Evolutionary conservation across 2,329 filamentous ascomycete species (phyloP).

Genomic region (Pseudogymnoascus sp.): DNA sequence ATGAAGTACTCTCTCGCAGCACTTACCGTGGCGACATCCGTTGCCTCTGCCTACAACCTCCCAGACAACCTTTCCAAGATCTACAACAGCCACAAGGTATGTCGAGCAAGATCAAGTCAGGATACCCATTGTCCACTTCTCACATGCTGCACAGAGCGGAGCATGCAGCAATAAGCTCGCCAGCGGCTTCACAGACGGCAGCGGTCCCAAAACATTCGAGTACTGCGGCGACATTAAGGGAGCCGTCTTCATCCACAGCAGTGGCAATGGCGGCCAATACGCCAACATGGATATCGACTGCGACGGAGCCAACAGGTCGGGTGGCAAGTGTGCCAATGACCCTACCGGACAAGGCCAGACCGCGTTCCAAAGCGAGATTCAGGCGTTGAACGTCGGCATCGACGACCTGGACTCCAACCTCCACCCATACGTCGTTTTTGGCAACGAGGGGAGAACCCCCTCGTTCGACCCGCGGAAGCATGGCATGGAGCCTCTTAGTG

Average conservation of each 20-base stretch:
- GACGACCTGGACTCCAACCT: constrained; percentile 21
- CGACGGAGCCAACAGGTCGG: background rate
- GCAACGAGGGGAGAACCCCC: constrained; percentile 14
- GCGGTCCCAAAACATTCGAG: background rate
- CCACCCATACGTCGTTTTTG: constrained; percentile 23
- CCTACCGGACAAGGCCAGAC: constrained; percentile 1
- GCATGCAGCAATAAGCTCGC: background rate
- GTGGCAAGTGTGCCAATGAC: background rate
- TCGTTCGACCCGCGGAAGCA: background rate
- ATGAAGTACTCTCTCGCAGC: background rate
- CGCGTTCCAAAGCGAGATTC: background rate
- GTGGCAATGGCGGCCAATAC: background rate
- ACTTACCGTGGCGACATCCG: background rate
- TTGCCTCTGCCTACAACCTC: background rate
- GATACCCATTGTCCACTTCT: background rate
- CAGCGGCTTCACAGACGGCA: background rate
- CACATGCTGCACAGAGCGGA: background rate
- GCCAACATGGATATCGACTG: constrained; percentile 10
- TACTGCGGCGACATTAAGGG: constrained; percentile 5
- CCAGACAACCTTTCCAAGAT: background rate
- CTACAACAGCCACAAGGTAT: background rate
- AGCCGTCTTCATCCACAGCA: background rate
- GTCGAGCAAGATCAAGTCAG: background rate
- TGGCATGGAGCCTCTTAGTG: constrained; percentile 6
- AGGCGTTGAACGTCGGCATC: constrained; percentile 8